phyloP scores from a whole-genome alignment of 495 filamentous ascomycete genomes.

The Penicillium taxi region DNA sequence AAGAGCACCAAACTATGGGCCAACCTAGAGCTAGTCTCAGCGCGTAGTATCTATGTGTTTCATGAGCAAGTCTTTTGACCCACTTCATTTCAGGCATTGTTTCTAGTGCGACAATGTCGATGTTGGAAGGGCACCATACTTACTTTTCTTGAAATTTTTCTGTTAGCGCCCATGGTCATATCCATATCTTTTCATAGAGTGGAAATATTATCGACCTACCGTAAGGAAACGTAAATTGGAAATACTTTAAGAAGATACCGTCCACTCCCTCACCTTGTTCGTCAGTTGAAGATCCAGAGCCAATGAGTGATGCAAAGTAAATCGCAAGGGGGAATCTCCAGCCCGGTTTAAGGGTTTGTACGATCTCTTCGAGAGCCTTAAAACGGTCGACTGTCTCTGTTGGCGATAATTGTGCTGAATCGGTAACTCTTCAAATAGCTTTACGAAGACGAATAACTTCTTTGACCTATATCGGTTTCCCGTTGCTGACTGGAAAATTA shows the following conservation, averaged over 20 bases:
- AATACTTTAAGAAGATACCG: neutral
- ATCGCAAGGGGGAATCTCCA: constrained; percentile 5
- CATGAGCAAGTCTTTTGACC: neutral
- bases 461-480: constrained; percentile 1
- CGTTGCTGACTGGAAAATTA: neutral
- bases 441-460: constrained; percentile 3
- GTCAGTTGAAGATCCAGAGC: neutral
- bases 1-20: too few relatives aligned
- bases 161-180: neutral
- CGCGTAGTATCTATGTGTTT: too few relatives aligned
- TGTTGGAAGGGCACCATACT: neutral
- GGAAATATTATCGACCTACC: neutral
- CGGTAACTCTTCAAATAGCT: neutral
- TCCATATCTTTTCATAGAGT: neutral
- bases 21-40: too few relatives aligned
- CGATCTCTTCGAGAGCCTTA: constrained; percentile 1
- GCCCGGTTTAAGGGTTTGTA: neutral
- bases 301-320: constrained; percentile 3
- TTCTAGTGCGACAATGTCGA: neutral
- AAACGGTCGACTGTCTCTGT: neutral
- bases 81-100: constrained; percentile 1
- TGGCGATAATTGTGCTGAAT: neutral
- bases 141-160: too few relatives aligned
- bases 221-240: neutral
- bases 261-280: neutral